These are phyloP conservation scores for Chrysoporthe austroafricana DNA, from an alignment of 2,329 filamentous ascomycete genomes.

Conservation along the genomic window DNA sequence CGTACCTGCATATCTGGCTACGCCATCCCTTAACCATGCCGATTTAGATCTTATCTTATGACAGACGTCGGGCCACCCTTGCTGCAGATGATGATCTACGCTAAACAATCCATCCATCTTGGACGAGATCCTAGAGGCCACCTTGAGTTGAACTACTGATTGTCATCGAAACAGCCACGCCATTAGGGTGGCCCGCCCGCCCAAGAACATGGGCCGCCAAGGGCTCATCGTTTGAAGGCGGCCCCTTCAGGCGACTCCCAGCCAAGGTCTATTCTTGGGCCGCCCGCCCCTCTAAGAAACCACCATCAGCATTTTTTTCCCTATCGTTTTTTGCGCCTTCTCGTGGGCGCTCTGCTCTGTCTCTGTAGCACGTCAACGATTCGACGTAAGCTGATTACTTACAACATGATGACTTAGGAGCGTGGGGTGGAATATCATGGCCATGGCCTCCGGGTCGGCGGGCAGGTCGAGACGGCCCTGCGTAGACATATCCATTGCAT, in stretches of 20 bases:
- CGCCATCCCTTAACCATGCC: neutral
- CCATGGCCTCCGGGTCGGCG: neutral
- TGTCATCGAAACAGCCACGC: neutral
- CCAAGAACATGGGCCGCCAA: neutral
- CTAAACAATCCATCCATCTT: neutral
- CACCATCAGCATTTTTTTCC: neutral
- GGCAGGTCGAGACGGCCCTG: neutral
- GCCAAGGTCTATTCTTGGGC: neutral
- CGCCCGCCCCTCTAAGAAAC: neutral
- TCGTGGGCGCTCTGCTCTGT: too few species aligned
- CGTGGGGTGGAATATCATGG: neutral
- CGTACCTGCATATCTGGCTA: neutral
- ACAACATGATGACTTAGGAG: neutral
- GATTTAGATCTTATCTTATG: neutral
- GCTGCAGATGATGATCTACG: neutral
- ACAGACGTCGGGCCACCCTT: neutral
- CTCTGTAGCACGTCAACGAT: neutral
- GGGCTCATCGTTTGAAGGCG: conserved; percentile 3
- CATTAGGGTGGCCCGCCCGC: neutral
- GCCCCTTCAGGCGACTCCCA: neutral
- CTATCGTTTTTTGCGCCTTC: neutral
- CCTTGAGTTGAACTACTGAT: neutral
- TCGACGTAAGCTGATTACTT: conserved; percentile 2
- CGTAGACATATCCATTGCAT: neutral
- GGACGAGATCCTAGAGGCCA: neutral